Base-by-base conservation (phyloP, 1,284 basidiomycete species). In the Malassezia brasiliensis region DNA sequence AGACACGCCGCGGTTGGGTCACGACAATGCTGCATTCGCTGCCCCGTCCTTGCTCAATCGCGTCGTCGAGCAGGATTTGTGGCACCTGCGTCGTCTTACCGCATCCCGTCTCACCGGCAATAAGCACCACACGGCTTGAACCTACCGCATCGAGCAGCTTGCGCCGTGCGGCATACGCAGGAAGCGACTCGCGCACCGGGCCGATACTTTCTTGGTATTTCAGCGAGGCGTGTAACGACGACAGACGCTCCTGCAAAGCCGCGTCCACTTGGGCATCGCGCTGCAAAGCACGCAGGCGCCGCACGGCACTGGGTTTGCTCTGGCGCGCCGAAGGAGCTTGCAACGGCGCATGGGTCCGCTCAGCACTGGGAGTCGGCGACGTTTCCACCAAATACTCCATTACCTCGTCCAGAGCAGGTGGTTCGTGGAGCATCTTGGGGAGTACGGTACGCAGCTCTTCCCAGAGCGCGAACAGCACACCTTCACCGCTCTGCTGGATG, bases 1-100 rank as follows among this genome's bases (percentile, higher is more conserved):
- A 87, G 12, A 96, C 82, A 67, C 90, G 82, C 20, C 91, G 82
- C 14, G 90, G 90, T 69, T 96, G 90, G 2, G 91, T 94, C 12
- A 93, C 80, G 41, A 96, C 78, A 50, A 96, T 90, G 20, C 83
- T 86, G 37, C 84, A 83, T 32, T 79, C 78, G 12, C 84, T 82
- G 10, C 88, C 89, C 31, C 77, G 75, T 5, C 79, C 79, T 0
- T 79, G 76, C 8, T 77, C 64, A 56, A 94, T 90, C 44, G 87
- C 81, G 55, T 79, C 83, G 68, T 96, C 90, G 31, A 76, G 64
- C n/a, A 77, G 63, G 64, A 89, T 91, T 69, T 93, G 90, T 14
- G 89, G 90, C 15, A 90, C 84, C 84, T 77, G 68, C 19, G 76
- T 76, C 55, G 87, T 90, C 75, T 96, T 96, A 32, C 90, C 91